Conservation (phyloP, 2,329 filamentous ascomycete species). For the Tothia fuscella region DNA sequence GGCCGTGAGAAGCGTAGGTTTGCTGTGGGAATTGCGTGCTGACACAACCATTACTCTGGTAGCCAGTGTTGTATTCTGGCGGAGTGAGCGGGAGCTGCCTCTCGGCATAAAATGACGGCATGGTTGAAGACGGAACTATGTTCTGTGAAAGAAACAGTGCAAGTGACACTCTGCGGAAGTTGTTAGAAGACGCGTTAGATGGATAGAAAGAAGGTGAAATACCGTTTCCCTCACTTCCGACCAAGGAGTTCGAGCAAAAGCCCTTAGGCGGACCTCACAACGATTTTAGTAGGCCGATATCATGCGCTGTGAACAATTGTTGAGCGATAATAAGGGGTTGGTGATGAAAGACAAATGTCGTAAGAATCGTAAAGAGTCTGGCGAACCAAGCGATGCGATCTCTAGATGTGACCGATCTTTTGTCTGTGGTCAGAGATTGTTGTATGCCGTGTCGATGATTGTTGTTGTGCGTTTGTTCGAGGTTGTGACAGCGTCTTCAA, state of each 20-base stretch:
- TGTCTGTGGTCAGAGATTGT: neutral
- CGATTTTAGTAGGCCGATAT: slow-evolving; percentile 9
- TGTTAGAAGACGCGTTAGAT: neutral
- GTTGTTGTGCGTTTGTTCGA: neutral
- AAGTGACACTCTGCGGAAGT: neutral
- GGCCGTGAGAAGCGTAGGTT: slow-evolving; percentile 29
- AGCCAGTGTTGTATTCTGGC: slow-evolving; percentile 34
- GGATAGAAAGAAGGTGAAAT: slow-evolving; percentile 11
- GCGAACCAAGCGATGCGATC: neutral
- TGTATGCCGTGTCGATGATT: neutral
- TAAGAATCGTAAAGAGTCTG: neutral
- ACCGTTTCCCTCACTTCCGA: slow-evolving; percentile 28
- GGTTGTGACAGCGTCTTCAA: neutral
- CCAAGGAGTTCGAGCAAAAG: slow-evolving; percentile 23
- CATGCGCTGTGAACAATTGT: slow-evolving; percentile 7
- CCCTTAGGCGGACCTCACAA: slow-evolving; percentile 16
- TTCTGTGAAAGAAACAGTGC: slow-evolving; percentile 31
- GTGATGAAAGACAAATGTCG: slow-evolving; percentile 1
- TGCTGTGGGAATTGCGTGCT: slow-evolving; percentile 34
- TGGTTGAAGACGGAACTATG: slow-evolving; percentile 24
- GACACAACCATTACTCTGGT: slow-evolving; percentile 30
- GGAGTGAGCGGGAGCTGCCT: slow-evolving; percentile 36
- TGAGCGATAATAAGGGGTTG: neutral
- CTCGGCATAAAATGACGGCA: slow-evolving; percentile 40
- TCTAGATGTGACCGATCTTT: neutral